These are phyloP conservation scores for Musa troglodytarum DNA, from an alignment of 176 grass and related monocot genomes.

Conservation along the genomic window DNA sequence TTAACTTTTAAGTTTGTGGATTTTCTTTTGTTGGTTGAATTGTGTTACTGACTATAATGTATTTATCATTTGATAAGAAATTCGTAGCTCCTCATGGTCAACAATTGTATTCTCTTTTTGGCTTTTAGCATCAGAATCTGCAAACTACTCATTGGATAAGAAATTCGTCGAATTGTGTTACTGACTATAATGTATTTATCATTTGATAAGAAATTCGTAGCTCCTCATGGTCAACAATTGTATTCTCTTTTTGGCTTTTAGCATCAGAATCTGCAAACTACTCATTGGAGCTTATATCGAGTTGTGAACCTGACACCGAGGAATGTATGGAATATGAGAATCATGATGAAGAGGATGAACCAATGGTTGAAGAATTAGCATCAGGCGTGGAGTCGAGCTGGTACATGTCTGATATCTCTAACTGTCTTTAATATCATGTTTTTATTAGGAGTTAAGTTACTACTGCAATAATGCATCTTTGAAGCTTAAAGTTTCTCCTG, in stretches of 20 bases:
- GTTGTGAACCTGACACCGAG: constrained; percentile 1
- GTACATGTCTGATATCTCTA: background rate
- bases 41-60: background rate
- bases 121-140: background rate
- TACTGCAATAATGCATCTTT: background rate
- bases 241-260: background rate
- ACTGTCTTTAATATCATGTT: background rate
- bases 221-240: background rate
- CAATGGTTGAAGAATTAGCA: constrained; percentile 1
- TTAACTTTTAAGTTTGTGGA: no score
- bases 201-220: background rate
- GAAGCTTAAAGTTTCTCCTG: background rate
- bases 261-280: background rate
- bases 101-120: background rate
- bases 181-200: background rate
- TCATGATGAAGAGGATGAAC: constrained; percentile 11
- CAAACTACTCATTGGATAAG: background rate
- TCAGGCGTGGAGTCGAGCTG: background rate
- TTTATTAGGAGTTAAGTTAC: background rate
- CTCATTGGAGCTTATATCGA: background rate
- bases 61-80: background rate
- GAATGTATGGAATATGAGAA: constrained; percentile 13
- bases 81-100: background rate
- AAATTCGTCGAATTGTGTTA: no score
- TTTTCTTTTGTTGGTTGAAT: no score